Conservation (phyloP, 257 asterid species). For the Rauvolfia tetraphylla region DNA sequence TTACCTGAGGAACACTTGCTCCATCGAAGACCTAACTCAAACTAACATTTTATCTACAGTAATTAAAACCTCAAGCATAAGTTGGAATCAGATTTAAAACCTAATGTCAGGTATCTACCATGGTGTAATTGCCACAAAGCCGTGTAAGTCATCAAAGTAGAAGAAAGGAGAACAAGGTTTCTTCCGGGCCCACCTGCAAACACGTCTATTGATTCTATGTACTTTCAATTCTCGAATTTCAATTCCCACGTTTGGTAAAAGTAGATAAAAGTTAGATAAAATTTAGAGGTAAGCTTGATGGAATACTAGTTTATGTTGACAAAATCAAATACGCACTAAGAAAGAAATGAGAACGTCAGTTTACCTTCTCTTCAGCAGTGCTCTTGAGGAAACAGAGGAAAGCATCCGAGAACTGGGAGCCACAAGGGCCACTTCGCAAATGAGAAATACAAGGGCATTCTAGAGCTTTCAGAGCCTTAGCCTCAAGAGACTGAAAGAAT, state of each 20-base stretch:
- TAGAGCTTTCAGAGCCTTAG: constrained; percentile 71
- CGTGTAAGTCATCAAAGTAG: neutral
- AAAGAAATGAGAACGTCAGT: neutral
- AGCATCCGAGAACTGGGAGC: constrained; percentile 76
- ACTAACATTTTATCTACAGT: neutral
- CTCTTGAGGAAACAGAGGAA: constrained; percentile 90
- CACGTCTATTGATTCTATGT: neutral
- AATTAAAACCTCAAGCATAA: neutral
- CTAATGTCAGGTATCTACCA: neutral
- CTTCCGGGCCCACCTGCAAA: neutral
- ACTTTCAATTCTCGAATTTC: neutral
- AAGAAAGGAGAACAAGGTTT: neutral
- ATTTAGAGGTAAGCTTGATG: neutral
- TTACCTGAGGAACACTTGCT: neutral
- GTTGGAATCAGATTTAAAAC: neutral
- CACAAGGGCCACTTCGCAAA: constrained; percentile 72
- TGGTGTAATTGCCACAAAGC: neutral
- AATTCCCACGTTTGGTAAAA: neutral
- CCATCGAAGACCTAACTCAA: neutral
- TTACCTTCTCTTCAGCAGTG: constrained; percentile 69
- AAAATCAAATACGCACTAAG: neutral
- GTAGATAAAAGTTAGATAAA: neutral
- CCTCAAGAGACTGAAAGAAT: constrained; percentile 44
- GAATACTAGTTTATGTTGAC: neutral
- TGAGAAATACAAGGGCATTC: constrained; percentile 92